These are phyloP conservation scores for Alternaria rosae DNA, from an alignment of 2,329 filamentous ascomycete genomes.

Conservation along the genomic window DNA sequence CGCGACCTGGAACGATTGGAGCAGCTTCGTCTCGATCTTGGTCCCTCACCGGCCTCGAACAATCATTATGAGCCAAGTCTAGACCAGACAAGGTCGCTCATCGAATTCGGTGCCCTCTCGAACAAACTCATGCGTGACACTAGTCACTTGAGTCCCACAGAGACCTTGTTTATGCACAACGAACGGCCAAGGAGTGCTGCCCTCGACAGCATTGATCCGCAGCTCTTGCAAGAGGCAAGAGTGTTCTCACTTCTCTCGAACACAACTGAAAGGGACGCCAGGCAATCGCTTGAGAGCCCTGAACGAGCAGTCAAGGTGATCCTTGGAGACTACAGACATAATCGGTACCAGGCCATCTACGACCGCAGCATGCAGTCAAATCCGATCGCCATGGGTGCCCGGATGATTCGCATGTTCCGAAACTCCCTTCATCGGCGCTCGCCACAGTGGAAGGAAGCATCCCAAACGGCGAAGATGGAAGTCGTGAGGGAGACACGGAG, in stretches of 20 bases:
- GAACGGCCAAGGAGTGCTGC: neutral
- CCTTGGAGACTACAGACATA: neutral
- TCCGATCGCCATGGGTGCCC: neutral
- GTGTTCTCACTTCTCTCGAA: neutral
- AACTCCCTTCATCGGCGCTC: neutral
- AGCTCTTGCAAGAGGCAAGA: neutral
- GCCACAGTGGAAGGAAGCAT: neutral
- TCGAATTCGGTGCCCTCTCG: neutral
- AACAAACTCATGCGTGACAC: neutral
- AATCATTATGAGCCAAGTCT: neutral
- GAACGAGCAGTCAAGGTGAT: neutral
- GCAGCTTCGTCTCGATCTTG: neutral
- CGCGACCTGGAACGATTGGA: neutral
- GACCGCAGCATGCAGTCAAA: neutral
- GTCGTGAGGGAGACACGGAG: neutral
- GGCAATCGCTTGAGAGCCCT: neutral
- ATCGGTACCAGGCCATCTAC: neutral
- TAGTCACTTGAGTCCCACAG: neutral
- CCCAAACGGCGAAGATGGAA: neutral
- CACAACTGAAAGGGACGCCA: neutral
- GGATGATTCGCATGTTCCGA: neutral
- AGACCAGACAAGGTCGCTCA: neutral
- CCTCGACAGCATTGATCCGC: neutral
- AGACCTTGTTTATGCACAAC: neutral
- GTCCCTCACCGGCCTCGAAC: neutral